These are phyloP conservation scores for Musa balbisiana DNA, from an alignment of 202 grass and related monocot species.

Conservation along the genomic window DNA sequence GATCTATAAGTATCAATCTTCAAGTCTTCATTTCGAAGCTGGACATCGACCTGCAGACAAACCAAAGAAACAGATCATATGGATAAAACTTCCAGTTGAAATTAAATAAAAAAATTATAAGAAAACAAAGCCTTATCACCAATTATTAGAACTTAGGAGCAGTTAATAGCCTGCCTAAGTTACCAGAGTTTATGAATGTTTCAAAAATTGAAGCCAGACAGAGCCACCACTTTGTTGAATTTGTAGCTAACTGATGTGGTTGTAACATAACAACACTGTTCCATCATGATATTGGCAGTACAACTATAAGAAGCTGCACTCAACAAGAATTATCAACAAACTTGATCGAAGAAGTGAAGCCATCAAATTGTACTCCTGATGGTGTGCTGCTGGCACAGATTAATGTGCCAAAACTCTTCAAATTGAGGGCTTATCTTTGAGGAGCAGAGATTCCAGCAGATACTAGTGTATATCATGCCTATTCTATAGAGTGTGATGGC, in stretches of 20 bases:
- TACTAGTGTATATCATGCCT: no score
- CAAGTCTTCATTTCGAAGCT: conserved; percentile 78
- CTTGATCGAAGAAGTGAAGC: no score
- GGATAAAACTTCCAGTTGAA: background rate
- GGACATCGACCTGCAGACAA: conserved; percentile 65
- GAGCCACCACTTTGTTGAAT: background rate
- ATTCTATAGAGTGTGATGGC: no score
- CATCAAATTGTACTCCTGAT: no score
- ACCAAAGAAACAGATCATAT: background rate
- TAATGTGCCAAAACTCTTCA: no score
- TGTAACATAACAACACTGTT: background rate
- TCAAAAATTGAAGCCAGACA: background rate
- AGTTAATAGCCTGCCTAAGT: background rate
- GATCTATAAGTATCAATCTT: conserved; percentile 91
- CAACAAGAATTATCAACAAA: no score
- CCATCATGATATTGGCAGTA: no score
- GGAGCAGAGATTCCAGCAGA: no score
- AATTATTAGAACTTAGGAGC: background rate
- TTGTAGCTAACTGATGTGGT: background rate
- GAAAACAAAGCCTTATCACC: background rate
- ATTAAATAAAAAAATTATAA: background rate
- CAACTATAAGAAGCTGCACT: no score
- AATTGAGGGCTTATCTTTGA: no score
- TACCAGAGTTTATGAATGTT: background rate
- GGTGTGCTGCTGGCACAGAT: no score